Evolutionary conservation across 139 green algal genomes (phyloP).

Genomic region (Picochlorum sp.): DNA sequence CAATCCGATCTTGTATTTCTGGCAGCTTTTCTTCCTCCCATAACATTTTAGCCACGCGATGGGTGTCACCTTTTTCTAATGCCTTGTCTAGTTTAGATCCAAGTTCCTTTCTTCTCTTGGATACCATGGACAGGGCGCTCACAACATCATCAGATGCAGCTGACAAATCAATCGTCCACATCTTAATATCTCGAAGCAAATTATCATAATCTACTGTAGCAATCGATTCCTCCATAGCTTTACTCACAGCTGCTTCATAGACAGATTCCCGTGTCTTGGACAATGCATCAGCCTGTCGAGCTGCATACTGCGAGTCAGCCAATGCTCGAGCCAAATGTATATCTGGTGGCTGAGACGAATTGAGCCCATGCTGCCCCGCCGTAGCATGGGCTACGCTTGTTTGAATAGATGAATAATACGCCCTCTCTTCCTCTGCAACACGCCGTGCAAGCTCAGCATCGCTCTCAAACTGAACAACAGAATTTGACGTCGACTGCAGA

Average conservation of each 20-base stretch:
- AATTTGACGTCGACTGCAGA: too few relatives aligned
- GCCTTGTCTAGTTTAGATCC: neutral
- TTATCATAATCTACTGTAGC: slow-evolving; percentile 22
- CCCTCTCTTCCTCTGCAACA: too few relatives aligned
- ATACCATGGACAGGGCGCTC: slow-evolving; percentile 6
- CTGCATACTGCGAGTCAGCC: slow-evolving; percentile 20
- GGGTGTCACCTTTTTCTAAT: neutral
- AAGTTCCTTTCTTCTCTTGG: neutral
- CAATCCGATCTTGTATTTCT: slow-evolving; percentile 6
- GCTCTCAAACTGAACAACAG: too few relatives aligned
- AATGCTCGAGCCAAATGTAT: slow-evolving; percentile 17
- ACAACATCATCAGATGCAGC: slow-evolving; percentile 11
- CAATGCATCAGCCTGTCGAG: slow-evolving; percentile 12
- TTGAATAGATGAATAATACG: too few relatives aligned
- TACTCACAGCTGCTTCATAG: slow-evolving; percentile 7
- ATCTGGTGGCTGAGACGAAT: slow-evolving; percentile 7
- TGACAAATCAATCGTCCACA: slow-evolving; percentile 24
- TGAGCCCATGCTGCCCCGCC: neutral
- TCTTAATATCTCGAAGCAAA: slow-evolving; percentile 27
- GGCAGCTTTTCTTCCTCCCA: slow-evolving; percentile 18
- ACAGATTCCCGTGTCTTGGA: slow-evolving; percentile 1
- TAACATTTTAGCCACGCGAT: neutral
- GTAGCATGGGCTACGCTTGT: neutral
- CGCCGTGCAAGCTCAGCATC: too few relatives aligned
- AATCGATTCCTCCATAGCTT: slow-evolving; percentile 13